These are phyloP conservation scores for Amborella trichopoda DNA, from an alignment of 164 flowering plant genomes.

Conservation along the genomic window DNA sequence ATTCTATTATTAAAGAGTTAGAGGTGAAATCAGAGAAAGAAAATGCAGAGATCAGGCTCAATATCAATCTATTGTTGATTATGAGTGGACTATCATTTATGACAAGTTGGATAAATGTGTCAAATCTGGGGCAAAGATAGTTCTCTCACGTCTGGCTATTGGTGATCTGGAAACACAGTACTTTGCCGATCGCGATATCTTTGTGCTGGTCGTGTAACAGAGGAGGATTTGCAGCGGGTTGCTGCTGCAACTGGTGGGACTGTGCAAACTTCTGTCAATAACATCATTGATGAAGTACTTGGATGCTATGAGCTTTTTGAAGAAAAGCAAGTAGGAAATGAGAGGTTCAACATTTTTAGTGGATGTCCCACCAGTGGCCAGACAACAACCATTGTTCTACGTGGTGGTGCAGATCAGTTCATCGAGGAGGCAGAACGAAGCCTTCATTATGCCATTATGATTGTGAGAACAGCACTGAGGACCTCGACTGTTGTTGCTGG, in stretches of 20 bases:
- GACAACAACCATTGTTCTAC: slow-evolving; percentile 96
- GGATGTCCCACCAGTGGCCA: slow-evolving; percentile 91
- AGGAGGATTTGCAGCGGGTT: slow-evolving; percentile 90
- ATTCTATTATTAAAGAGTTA: slow-evolving; percentile 83
- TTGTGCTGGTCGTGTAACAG: slow-evolving; percentile 98
- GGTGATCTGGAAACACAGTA: slow-evolving; percentile 99
- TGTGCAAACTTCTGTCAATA: slow-evolving; percentile 93
- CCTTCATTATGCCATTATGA: slow-evolving; percentile 98
- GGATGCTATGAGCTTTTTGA: slow-evolving; percentile 92
- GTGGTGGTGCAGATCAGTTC: slow-evolving; percentile 99
- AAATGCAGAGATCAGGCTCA: slow-evolving; percentile 96
- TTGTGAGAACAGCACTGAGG: slow-evolving; percentile 92
- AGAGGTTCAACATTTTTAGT: slow-evolving; percentile 88
- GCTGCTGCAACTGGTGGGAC: slow-evolving; percentile 98
- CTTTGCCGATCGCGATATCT: slow-evolving; percentile 97
- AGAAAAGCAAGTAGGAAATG: slow-evolving; percentile 96
- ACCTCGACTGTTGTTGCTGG: slow-evolving; percentile 99
- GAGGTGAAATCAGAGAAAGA: slow-evolving; percentile 98
- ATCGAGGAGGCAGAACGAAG: slow-evolving; percentile 99
- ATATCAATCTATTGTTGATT: slow-evolving; percentile 98
- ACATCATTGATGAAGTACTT: slow-evolving; percentile 92
- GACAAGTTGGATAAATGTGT: slow-evolving; percentile 97
- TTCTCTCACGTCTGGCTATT: slow-evolving; percentile 90
- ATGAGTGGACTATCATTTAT: slow-evolving; percentile 99
- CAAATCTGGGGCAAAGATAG: slow-evolving; percentile 87